Percentiles rank a stretch among this genome's conserved stretches.
Conservation (phyloP, 31 red algal species). For the Odonthalia washingtoniensis region DNA sequence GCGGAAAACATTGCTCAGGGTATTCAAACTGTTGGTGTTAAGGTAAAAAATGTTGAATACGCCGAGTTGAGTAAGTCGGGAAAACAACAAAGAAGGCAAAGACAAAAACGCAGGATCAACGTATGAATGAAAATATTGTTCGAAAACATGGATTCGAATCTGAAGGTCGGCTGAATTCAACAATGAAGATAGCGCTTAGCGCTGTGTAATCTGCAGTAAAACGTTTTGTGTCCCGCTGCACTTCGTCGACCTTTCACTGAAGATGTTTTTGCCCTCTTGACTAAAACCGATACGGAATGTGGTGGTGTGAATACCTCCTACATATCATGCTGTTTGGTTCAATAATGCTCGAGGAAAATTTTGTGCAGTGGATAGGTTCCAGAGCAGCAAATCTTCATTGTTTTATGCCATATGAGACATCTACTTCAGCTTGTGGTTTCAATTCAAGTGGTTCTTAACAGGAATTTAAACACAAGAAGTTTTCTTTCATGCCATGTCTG, state of each 20-base stretch:
- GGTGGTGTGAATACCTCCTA: conserved; percentile 89
- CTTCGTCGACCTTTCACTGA: conserved; percentile 74
- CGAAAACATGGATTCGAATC: conserved; percentile 64
- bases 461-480: conserved; percentile 92
- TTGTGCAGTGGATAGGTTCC: conserved; percentile 87
- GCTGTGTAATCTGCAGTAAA: conserved; percentile 74
- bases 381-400: conserved; percentile 90
- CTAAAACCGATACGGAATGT: conserved; percentile 93
- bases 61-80: conserved; percentile 54
- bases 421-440: conserved; percentile 87
- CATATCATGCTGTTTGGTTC: conserved; percentile 97
- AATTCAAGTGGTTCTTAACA: conserved; percentile 92
- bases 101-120: conserved; percentile 30
- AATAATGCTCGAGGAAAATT: conserved; percentile 92
- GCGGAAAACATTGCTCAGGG: conserved; percentile 32
- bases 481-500: conserved; percentile 99
- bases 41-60: conserved; percentile 59
- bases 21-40: conserved; percentile 45
- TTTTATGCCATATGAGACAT: conserved; percentile 88
- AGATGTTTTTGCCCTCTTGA: conserved; percentile 98
- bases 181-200: conserved; percentile 84
- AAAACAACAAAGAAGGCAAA: conserved; percentile 1
- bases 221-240: conserved; percentile 76
- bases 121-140: conserved; percentile 64
- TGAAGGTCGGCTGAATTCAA: too few species aligned